These are phyloP conservation scores for Sphaceloma murrayae DNA, from an alignment of 2,329 filamentous ascomycete species.

Conservation along the genomic window DNA sequence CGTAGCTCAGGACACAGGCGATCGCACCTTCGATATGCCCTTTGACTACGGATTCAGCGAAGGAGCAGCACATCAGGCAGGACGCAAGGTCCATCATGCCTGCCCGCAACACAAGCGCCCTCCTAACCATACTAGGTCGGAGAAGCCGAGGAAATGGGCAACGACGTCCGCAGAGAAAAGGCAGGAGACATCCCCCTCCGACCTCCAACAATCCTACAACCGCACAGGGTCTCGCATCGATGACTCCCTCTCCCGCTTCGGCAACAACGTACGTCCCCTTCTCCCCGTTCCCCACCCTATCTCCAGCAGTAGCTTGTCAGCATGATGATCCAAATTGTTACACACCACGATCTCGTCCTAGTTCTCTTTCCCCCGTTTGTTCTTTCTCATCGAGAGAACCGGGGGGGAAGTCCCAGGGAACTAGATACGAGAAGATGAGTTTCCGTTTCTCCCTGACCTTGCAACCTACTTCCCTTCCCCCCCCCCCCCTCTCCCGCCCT, in stretches of 20 bases:
- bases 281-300: background rate
- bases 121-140: background rate
- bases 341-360: slow-evolving; percentile 6
- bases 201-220: slow-evolving; percentile 28
- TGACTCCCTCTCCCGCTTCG: slow-evolving; percentile 26
- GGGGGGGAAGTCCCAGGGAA: background rate
- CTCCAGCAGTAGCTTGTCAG: too few species aligned
- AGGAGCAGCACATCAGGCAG: slow-evolving; percentile 36
- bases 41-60: slow-evolving; percentile 21
- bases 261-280: background rate
- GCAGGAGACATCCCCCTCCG: slow-evolving; percentile 34
- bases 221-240: slow-evolving; percentile 25
- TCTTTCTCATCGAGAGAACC: too few species aligned
- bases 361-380: too few species aligned
- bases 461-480: background rate
- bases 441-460: background rate
- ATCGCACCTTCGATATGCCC: slow-evolving; percentile 29
- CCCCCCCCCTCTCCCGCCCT: background rate
- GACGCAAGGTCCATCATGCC: slow-evolving; percentile 27
- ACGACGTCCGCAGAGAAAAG: slow-evolving; percentile 19
- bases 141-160: slow-evolving; percentile 4
- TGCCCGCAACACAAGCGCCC: background rate
- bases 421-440: background rate
- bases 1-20: slow-evolving; percentile 39
- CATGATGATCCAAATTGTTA: slow-evolving; percentile 11